Evolutionary conservation across 2,329 filamentous ascomycete genomes (phyloP), one percentile per base, ranked within the genome.

Genomic region (Ceratocystis cacaofunesta): DNA sequence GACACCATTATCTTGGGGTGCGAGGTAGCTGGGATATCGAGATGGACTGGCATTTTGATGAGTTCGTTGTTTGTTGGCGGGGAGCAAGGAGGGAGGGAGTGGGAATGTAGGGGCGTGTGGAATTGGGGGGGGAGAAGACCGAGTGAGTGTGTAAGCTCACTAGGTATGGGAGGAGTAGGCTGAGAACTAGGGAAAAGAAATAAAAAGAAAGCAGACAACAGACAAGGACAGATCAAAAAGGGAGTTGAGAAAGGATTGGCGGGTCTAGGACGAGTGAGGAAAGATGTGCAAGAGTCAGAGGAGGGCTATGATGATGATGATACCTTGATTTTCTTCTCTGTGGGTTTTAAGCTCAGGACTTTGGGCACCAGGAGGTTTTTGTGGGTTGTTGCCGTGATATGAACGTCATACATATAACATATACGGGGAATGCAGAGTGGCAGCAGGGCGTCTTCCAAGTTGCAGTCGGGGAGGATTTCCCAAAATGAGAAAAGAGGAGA

Each of bases 1-100:
- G 78, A 76, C 64, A 82, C 74, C 69, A 82, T 77, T 73, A 82
- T 78, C 70, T 80, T 82, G 69, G 77, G 72, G 66, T 80, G 77
- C 12, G 75, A 73, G 61, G 76, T 72, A 65, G 74, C 72, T 64
- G 76, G 75, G 68, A 81, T 72, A 69, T 80, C 77, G 67, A 82
- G 73, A 64, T 75, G 74, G 60, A 78, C 75, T 65, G 76, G 73
- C 79, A 83, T 82, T 63, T 63, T 66, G 61, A 43, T 58, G 46
- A 66, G 44, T 63, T 58, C 6, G 55, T 58, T 58, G 55, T 36
- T 58, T 60, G 61, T 66, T 66, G 65, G 64, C 48, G 61, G 61
- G 28, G 15, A 12, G 30, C 36, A 28, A 36, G 60, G 46, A 50
- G 41, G 60, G 46, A 50, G 41, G 25, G 63, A 48, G 36, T 36